These are phyloP conservation scores for Euryodendron excelsum DNA, from an alignment of 148 eudicot genomes.

Conservation along the genomic window DNA sequence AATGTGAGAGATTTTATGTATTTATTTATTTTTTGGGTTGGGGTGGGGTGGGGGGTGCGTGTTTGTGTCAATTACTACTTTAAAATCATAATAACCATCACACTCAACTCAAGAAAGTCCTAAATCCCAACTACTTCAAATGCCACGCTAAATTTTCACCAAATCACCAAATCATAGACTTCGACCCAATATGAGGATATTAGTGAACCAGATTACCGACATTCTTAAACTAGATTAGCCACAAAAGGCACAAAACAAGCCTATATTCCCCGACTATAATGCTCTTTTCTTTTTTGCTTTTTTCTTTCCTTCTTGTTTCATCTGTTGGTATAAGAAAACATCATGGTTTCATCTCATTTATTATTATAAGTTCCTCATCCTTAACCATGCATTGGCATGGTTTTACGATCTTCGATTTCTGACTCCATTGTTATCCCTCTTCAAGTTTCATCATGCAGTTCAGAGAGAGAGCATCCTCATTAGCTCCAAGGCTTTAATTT, in stretches of 20 bases:
- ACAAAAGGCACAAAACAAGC: not conserved
- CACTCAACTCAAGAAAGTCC: not conserved
- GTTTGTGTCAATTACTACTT: not conserved
- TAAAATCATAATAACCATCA: not conserved
- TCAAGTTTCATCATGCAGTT: too few species aligned
- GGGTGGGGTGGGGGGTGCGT: too few species aligned
- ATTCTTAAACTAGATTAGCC: not conserved
- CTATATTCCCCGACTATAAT: not conserved
- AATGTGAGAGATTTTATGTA: too few species aligned
- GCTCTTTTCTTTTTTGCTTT: not conserved
- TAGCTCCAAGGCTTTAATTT: too few species aligned
- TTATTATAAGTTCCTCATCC: too few species aligned
- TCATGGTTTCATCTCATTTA: not conserved
- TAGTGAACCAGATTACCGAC: not conserved
- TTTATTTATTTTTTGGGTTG: too few species aligned
- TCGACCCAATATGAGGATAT: not conserved
- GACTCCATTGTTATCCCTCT: too few species aligned
- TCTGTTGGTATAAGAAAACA: not conserved
- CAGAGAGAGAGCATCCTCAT: too few species aligned
- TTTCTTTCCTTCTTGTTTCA: not conserved
- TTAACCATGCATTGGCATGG: too few species aligned
- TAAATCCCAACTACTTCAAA: not conserved
- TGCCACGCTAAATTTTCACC: not conserved
- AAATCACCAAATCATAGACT: not conserved
- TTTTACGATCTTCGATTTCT: too few species aligned